phyloP scores from a whole-genome alignment of 2,329 filamentous ascomycete species.

The Trichoderma atroviride region DNA sequence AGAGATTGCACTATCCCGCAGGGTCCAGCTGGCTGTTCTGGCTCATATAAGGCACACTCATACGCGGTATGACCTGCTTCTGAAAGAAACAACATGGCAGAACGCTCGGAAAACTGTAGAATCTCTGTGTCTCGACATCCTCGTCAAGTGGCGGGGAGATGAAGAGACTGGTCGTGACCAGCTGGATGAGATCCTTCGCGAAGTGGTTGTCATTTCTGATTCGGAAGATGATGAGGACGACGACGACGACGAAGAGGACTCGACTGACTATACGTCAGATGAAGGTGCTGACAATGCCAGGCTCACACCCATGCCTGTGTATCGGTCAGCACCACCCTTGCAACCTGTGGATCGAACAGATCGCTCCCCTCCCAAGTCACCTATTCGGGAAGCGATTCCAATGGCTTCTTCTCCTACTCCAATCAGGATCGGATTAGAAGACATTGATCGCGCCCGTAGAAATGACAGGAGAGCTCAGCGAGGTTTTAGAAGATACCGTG shows the following conservation, averaged over 20 bases:
- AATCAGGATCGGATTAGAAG: slow-evolving; percentile 23
- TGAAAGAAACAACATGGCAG: slow-evolving; percentile 60
- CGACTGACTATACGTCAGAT: slow-evolving; percentile 37
- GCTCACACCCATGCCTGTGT: slow-evolving; percentile 23
- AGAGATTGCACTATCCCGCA: slow-evolving; percentile 60
- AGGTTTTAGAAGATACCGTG: slow-evolving; percentile 52
- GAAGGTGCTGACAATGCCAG: slow-evolving; percentile 32
- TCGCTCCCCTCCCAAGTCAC: slow-evolving; percentile 18
- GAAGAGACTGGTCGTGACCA: slow-evolving; percentile 70
- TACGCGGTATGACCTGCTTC: slow-evolving; percentile 64
- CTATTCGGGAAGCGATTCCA: neutral
- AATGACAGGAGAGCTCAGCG: slow-evolving; percentile 44
- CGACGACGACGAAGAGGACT: slow-evolving; percentile 48
- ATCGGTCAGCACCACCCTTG: neutral
- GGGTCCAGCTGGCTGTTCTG: slow-evolving; percentile 66
- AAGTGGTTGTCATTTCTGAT: slow-evolving; percentile 68
- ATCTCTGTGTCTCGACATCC: slow-evolving; percentile 61
- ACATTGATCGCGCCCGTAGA: slow-evolving; percentile 28
- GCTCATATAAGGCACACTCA: slow-evolving; percentile 69
- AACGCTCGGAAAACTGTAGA: slow-evolving; percentile 65
- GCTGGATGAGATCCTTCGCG: slow-evolving; percentile 66
- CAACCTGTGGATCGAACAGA: neutral
- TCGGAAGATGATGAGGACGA: slow-evolving; percentile 55
- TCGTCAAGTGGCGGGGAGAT: slow-evolving; percentile 73
- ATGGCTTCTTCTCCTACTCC: slow-evolving; percentile 12